Base-by-base conservation (phyloP, 345 rosid genomes). In the Anastatica hierochuntica region DNA sequence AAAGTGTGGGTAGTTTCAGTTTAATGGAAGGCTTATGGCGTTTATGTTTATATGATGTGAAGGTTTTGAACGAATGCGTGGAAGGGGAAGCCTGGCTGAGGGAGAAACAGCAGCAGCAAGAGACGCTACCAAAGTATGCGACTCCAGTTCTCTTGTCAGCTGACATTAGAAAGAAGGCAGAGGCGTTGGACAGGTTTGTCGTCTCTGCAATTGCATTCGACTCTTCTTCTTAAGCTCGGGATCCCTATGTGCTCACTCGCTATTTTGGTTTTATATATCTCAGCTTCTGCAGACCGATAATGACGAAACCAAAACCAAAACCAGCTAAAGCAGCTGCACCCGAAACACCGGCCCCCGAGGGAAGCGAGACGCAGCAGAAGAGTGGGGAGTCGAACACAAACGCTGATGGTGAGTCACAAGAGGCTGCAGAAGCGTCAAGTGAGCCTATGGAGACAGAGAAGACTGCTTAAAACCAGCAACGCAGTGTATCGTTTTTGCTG, bases 261-360 rank as follows among this genome's bases (percentile, higher is more conserved):
- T 24, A 48, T 17, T 5, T 24, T 16, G 52, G 14, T 10, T 37
- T 51, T 44, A 59, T n/a, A 39, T 48, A 13, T 58, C 27, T 43
- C 54, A 90, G 98, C 77, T 39, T 78, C 23, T 82, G 96, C 78
- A 77, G 87, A 67, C 95, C 96, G 7, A 74, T 90, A 53, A 90
- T 90, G 96, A 90, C 78, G 11, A 90, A 84, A 56, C 87, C 85
- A 12, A 90, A 82, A 54, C 98, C 95, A 2, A n/a, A n/a, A n/a
- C n/a, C n/a, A n/a, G n/a, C n/a, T n/a, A n/a, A n/a, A n/a, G n/a
- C n/a, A n/a, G 70, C 81, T 60, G 53, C 74, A 48, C 79, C 90
- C 0, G 62, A 77, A 8, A 58, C 79, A 29, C 33, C 33, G 7
- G 2, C 33, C 33, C 33, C 5, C 24, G 82, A 84, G 30, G 57